Evolutionary conservation across 148 eudicot genomes (phyloP), one percentile per base, ranked within the genome.

Genomic region (Amaranthus palmeri): DNA sequence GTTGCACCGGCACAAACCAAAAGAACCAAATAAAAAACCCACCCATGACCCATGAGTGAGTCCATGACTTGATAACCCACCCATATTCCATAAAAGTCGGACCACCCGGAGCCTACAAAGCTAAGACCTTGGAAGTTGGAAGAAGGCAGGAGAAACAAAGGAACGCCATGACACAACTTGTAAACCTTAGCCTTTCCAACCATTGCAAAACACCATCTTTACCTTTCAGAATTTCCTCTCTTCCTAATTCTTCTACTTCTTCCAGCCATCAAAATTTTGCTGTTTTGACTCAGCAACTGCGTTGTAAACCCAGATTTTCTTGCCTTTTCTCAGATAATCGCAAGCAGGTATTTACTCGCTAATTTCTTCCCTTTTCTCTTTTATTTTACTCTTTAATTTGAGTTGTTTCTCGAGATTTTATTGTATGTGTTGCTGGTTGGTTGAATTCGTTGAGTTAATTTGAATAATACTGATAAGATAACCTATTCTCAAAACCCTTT

Each of bases 281-380:
- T 25, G 61, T 50, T 51, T 44, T 85, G 15, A 62, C 54, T 10
- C 80, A 40, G 18, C 73, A 60, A 42, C 77, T 86, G 64, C 83
- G 80, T 53, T 82, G 78, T 79, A 85, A 76, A 54, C 76, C 79
- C 76, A 82, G 85, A 80, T 72, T 83, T 52, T 72, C 80, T 68
- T 90, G 96, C 75, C 85, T 91, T 59, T 91, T 91, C 84, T 88
- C 92, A 0, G 56, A 75, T 63, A 87, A 87, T 76, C 82, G 86
- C 62, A 91, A 82, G 70, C 86, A 91, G 92, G 97, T 88, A 81
- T 12, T 40, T 15, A 48, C 44, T 62, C n/a, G 9, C 43, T 49
- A 2, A n/a, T 4, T 17, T 46, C 3, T 62, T 64, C 41, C 50
- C 41, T 43, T 56, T 18, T 50, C 17, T 8, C 62, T 69, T 78